A percentile compares a stretch with the other conserved stretches of the same genome.
phyloP scores from a whole-genome alignment of 2,329 filamentous ascomycete genomes.

The Cladosporium sp. region DNA sequence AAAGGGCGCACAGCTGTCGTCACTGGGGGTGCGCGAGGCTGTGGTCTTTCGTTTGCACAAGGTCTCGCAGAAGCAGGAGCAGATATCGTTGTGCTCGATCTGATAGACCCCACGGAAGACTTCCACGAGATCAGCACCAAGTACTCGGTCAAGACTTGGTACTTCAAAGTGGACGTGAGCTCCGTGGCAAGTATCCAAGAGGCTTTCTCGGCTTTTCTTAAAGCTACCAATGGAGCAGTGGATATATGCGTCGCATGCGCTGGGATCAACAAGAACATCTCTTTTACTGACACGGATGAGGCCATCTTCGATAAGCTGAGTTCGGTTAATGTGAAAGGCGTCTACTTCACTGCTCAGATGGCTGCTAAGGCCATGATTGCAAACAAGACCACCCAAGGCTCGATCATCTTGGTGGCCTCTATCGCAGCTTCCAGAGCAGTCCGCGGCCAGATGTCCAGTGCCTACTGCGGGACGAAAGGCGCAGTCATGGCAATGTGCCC shows the following conservation, averaged over 20 bases:
- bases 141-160: conserved; percentile 56
- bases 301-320: conserved; percentile 41
- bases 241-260: conserved; percentile 45
- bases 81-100: conserved; percentile 53
- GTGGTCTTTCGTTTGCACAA: conserved; percentile 62
- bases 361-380: conserved; percentile 50
- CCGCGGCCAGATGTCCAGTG: conserved; percentile 40
- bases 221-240: conserved; percentile 35
- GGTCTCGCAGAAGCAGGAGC: conserved; percentile 66
- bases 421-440: conserved; percentile 52
- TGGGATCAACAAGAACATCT: conserved; percentile 43
- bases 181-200: conserved; percentile 28
- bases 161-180: conserved; percentile 34
- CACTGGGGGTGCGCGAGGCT: conserved; percentile 65
- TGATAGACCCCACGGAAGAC: conserved; percentile 45
- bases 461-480: conserved; percentile 42
- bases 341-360: conserved; percentile 46
- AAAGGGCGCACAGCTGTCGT: conserved; percentile 68
- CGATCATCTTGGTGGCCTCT: conserved; percentile 52
- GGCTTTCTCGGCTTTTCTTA: conserved; percentile 33
- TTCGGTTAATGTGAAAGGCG: conserved; percentile 42
- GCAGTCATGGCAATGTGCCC: conserved; percentile 41
- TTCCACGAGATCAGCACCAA: conserved; percentile 36
- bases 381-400: conserved; percentile 48
- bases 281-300: conserved; percentile 43